phyloP scores from a whole-genome alignment of 306 rosid species.

The Medicago ruthenica region DNA sequence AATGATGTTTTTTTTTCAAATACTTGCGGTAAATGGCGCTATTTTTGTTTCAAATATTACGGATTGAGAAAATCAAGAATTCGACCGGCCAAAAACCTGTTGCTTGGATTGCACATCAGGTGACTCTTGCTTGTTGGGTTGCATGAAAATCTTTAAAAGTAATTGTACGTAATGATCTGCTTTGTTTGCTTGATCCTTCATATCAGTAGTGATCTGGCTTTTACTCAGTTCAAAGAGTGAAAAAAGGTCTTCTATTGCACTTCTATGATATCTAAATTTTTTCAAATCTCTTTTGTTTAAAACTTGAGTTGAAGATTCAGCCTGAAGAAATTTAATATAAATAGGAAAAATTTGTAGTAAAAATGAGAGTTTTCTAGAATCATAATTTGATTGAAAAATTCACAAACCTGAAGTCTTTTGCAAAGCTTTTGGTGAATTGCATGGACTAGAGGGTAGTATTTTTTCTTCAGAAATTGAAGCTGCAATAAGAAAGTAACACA shows the following conservation, averaged over 20 bases:
- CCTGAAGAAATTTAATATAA: constrained; percentile 35
- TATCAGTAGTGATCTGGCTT: constrained; percentile 37
- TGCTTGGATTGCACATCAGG: constrained; percentile 26
- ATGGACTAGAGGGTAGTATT: neutral
- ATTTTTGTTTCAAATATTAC: neutral
- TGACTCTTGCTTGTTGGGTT: constrained; percentile 16
- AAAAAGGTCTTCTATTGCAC: neutral
- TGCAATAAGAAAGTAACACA: constrained; percentile 34
- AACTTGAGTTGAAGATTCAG: constrained; percentile 12
- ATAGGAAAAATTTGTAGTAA: constrained; percentile 10
- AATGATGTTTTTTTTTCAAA: constrained; percentile 1
- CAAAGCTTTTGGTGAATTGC: neutral
- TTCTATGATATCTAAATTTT: neutral
- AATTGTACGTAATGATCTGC: neutral
- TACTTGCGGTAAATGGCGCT: neutral
- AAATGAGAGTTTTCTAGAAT: neutral
- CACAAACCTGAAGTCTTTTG: constrained; percentile 30
- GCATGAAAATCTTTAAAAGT: neutral
- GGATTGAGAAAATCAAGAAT: neutral
- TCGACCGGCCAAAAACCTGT: neutral
- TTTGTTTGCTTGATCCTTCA: neutral
- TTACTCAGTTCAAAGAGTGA: constrained; percentile 30
- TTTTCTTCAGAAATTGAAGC: constrained; percentile 34
- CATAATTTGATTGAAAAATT: neutral
- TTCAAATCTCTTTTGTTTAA: neutral